phyloP scores from a whole-genome alignment of 2,329 filamentous ascomycete genomes.

The Pezicula radicicola region DNA sequence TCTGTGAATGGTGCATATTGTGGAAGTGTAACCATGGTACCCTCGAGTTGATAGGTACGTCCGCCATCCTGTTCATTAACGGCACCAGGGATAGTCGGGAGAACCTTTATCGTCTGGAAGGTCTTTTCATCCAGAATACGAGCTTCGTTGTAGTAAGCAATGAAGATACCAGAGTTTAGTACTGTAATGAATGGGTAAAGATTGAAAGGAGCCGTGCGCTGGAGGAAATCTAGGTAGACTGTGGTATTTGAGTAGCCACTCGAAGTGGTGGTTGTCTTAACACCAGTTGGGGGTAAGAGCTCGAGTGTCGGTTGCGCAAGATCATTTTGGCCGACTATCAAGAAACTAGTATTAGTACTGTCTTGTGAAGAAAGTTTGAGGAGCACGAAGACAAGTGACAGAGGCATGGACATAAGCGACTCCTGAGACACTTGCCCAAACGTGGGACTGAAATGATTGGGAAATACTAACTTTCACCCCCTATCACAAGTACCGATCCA shows the following conservation, averaged over 20 bases:
- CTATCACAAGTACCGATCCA: constrained; percentile 60
- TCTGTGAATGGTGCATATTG: constrained; percentile 60
- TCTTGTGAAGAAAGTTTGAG: too few species aligned
- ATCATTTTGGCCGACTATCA: constrained; percentile 52
- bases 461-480: constrained; percentile 43
- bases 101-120: constrained; percentile 51
- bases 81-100: constrained; percentile 60
- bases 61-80: constrained; percentile 57
- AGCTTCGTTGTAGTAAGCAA: constrained; percentile 64
- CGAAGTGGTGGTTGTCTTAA: constrained; percentile 8
- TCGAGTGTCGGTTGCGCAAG: constrained; percentile 60
- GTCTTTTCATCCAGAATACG: constrained; percentile 58
- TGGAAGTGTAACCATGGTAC: constrained; percentile 58
- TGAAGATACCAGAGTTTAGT: constrained; percentile 61
- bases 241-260: constrained; percentile 34
- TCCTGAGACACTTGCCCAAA: too few species aligned
- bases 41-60: constrained; percentile 64
- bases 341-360: too few species aligned
- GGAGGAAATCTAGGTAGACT: constrained; percentile 55
- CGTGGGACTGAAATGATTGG: too few species aligned
- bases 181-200: constrained; percentile 63
- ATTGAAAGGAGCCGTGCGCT: constrained; percentile 63
- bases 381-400: too few species aligned
- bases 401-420: too few species aligned
- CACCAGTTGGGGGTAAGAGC: constrained; percentile 45